Conservation (phyloP, 352 stramenopile species). For the Globisporangium spinosum region DNA sequence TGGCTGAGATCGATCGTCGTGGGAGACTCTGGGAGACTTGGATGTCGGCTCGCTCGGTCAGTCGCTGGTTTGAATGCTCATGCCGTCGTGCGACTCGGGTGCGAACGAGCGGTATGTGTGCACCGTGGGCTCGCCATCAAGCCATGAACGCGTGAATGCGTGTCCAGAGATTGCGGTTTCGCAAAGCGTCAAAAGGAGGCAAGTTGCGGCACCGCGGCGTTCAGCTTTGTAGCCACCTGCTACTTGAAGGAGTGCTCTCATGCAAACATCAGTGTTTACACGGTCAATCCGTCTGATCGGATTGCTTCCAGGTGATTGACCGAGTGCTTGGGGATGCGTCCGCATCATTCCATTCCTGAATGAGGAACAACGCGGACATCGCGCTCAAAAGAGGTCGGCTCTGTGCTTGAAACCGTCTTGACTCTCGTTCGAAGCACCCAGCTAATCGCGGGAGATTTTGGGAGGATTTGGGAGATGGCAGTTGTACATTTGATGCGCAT, state of each 20-base stretch:
- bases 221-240: neutral
- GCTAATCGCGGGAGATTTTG: neutral
- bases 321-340: too few species aligned
- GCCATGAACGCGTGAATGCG: neutral
- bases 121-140: neutral
- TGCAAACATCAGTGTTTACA: neutral
- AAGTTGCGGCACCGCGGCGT: neutral
- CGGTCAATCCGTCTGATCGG: neutral
- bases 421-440: neutral
- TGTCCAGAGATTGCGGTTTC: neutral
- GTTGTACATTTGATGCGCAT: neutral
- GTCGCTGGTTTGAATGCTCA: neutral
- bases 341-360: neutral
- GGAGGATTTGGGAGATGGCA: neutral
- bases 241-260: neutral
- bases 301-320: neutral
- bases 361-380: neutral
- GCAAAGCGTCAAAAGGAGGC: neutral
- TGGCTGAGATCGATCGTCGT: neutral
- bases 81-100: neutral
- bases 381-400: neutral
- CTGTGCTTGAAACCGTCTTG: neutral
- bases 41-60: neutral
- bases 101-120: neutral
- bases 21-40: neutral